Evolutionary conservation across 192 early-diverging fungal species (phyloP).

Genomic region (Linnemannia zychae): DNA sequence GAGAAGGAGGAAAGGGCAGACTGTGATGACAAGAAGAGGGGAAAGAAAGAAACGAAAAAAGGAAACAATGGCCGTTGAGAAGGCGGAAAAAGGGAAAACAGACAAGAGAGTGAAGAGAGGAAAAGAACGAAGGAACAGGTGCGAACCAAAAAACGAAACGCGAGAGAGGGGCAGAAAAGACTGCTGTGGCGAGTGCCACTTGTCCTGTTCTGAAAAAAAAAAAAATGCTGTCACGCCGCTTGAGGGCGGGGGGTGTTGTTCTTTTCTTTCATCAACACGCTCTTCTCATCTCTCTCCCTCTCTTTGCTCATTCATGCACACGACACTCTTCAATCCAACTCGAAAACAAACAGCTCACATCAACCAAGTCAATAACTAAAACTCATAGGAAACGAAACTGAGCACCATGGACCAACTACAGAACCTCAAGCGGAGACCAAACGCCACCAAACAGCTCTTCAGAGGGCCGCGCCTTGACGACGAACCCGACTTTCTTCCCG

Average conservation of each 20-base stretch:
- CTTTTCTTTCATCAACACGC: not conserved
- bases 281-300: not conserved
- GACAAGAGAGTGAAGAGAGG: not conserved
- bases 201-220: not conserved
- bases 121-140: not conserved
- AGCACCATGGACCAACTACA: conserved; percentile 27
- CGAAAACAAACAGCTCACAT: no score
- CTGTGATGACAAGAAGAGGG: not conserved
- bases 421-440: conserved; percentile 18
- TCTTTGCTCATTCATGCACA: not conserved
- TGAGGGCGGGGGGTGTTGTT: not conserved
- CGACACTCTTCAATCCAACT: no score
- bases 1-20: not conserved
- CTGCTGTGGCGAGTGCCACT: not conserved
- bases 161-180: not conserved
- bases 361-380: no score
- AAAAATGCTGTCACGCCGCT: not conserved
- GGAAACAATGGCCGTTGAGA: no score
- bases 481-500: conserved; percentile 32
- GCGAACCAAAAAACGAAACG: not conserved
- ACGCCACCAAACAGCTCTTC: conserved; percentile 32
- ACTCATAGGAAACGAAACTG: not conserved
- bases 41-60: conserved; percentile 3
- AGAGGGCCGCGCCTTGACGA: not conserved
- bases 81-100: not conserved